Percentiles rank a stretch among this genome's conserved stretches.
Evolutionary conservation across 1,139 yeast genomes (phyloP).

Genomic region (Petasospora fabianii): DNA sequence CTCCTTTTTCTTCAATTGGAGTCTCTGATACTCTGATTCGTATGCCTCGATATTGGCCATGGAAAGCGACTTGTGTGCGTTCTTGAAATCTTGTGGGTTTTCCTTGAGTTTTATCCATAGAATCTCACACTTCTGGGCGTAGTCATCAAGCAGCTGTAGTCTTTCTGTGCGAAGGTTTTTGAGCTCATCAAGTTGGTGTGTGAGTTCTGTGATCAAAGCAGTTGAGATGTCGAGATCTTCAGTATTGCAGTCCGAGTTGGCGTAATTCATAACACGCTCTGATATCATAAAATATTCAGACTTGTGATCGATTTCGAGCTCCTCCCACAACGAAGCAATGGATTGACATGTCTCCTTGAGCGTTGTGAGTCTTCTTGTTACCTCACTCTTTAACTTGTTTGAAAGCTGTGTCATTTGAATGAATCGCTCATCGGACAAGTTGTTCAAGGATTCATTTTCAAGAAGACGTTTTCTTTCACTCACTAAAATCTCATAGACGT

Average conservation of each 20-base stretch:
- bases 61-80: conserved; percentile 34
- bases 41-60: conserved; percentile 26
- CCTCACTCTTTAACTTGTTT: conserved; percentile 17
- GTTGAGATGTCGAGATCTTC: conserved; percentile 18
- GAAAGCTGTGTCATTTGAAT: conserved; percentile 14
- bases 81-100: conserved; percentile 37
- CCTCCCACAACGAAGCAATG: conserved; percentile 18
- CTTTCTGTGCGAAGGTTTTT: conserved; percentile 12
- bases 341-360: conserved; percentile 9
- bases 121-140: conserved; percentile 35
- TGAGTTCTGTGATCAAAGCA: conserved; percentile 18
- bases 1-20: conserved; percentile 57
- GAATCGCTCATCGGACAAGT: conserved; percentile 26
- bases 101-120: conserved; percentile 54
- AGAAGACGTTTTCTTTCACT: conserved; percentile 25
- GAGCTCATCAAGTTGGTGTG: conserved; percentile 25
- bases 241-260: background rate
- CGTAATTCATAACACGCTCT: conserved; percentile 17
- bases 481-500: conserved; percentile 24
- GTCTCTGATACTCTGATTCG: conserved; percentile 52
- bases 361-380: conserved; percentile 4
- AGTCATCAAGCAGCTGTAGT: conserved; percentile 8
- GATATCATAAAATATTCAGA: conserved; percentile 19
- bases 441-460: conserved; percentile 22
- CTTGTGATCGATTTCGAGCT: conserved; percentile 19